Evolutionary conservation across 2,329 filamentous ascomycete genomes (phyloP), one percentile per base, ranked within the genome.

Genomic region (Alternaria panax): DNA sequence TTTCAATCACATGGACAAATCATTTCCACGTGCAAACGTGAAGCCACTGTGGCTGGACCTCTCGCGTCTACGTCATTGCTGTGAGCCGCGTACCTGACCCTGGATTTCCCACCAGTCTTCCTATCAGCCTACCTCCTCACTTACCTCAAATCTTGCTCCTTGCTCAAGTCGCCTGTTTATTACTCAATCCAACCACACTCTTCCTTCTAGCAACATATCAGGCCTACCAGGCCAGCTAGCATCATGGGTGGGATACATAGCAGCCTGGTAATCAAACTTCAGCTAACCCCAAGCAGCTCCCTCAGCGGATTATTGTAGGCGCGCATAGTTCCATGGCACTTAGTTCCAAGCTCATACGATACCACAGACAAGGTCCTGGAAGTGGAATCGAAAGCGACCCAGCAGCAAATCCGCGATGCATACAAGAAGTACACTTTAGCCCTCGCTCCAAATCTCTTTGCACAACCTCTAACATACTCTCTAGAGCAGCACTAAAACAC

Each of bases 321-420:
- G 20, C 54, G 28, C 40, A 18, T 28, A 40, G 9, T 14, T 2
- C 7, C 28, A 5, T 12, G 4, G 9, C 7, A n/a, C 18, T 18
- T 7, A 3, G 11, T 16, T 25, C 12, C 9, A 47, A 41, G 24
- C 59, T 63, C 16, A 58, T 46, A 46, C 20, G 12, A 5, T 2
- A 24, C 4, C 30, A n/a, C 27, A 70, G 66, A 75, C 57, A 70
- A 68, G 46, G 59, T 72, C 42, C 88, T 97, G 50, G 90, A 90
- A 64, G 79, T 97, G 61, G 76, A 88, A 51, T 86, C 92, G 34
- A 90, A 85, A 68, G 93, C 94, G 32, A 90, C 88, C 0, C 87
- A 89, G 59, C 88, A 93, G 72, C 91, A 98, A 77, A 90, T 99
- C 75, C 91, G 94, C 70, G 91, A 92, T 84, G 95, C 93, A 51